A percentile compares a stretch with the other conserved stretches of the same genome.
Evolutionary conservation across 441 rosid species (phyloP).

Genomic region (Adansonia gregorii): DNA sequence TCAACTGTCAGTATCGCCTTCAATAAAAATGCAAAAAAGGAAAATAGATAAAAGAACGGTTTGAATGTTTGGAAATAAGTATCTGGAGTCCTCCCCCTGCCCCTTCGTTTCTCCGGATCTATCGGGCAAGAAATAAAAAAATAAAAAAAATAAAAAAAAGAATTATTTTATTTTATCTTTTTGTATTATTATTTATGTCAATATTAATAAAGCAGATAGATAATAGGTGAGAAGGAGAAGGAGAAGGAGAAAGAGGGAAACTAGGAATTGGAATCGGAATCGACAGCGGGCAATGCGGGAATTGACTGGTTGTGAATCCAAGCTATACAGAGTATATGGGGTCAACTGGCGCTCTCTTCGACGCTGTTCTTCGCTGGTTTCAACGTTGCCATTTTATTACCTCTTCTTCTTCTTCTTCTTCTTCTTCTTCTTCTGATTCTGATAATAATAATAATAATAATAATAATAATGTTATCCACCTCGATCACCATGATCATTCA

Average conservation of each 20-base stretch:
- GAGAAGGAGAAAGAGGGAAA: background rate
- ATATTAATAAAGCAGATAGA: background rate
- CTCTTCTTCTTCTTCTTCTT: constrained; percentile 26
- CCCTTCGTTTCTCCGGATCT: background rate
- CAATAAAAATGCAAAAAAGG: too few species aligned
- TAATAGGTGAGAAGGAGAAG: background rate
- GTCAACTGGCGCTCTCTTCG: constrained; percentile 71
- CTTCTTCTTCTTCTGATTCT: too few species aligned
- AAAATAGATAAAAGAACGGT: too few species aligned
- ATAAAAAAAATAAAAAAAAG: background rate
- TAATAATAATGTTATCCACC: background rate
- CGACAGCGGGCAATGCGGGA: constrained; percentile 41
- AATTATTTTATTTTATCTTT: background rate
- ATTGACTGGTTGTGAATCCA: constrained; percentile 43
- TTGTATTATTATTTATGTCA: background rate
- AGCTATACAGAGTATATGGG: constrained; percentile 50
- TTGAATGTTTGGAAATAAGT: too few species aligned
- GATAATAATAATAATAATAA: background rate
- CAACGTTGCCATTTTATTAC: constrained; percentile 52
- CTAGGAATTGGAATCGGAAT: constrained; percentile 29
- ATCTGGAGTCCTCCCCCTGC: too few species aligned
- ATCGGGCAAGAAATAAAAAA: background rate
- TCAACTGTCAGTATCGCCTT: too few species aligned
- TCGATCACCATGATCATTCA: background rate
- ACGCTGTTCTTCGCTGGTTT: constrained; percentile 94